These are phyloP conservation scores for Ustilago curta DNA, from an alignment of 1,284 basidiomycete species.

Conservation along the genomic window DNA sequence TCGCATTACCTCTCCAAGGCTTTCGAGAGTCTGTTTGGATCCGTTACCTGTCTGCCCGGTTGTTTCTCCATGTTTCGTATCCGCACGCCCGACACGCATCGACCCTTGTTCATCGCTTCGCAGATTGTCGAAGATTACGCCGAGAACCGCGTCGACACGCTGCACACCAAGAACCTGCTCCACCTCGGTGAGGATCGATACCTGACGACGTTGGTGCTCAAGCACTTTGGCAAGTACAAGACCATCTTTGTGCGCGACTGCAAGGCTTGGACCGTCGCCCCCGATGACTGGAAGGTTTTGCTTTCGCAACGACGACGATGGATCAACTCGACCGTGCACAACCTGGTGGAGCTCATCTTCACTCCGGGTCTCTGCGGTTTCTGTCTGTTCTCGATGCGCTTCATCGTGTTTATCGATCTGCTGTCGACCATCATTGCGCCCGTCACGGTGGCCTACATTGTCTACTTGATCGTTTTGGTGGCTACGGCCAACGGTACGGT, in stretches of 20 bases:
- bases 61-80: constrained; percentile 70
- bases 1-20: constrained; percentile 90
- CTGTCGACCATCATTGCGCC: constrained; percentile 82
- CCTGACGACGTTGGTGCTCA: constrained; percentile 91
- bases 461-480: constrained; percentile 73
- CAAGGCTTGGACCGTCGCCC: constrained; percentile 75
- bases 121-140: constrained; percentile 91
- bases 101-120: constrained; percentile 75
- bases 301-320: constrained; percentile 97
- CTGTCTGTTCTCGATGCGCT: constrained; percentile 93
- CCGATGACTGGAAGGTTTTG: constrained; percentile 87
- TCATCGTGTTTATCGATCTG: constrained; percentile 95
- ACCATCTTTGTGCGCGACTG: constrained; percentile 95
- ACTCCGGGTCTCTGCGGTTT: constrained; percentile 94
- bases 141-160: constrained; percentile 93
- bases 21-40: constrained; percentile 95
- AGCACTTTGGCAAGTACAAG: constrained; percentile 74
- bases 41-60: constrained; percentile 94
- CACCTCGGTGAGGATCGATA: constrained; percentile 99
- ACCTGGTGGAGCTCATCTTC: constrained; percentile 90
- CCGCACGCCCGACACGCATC: constrained; percentile 67
- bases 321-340: constrained; percentile 99
- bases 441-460: constrained; percentile 81
- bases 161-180: constrained; percentile 88
- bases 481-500: constrained; percentile 57